Evolutionary conservation across 768 basidiomycete species (phyloP), one percentile per base, ranked within the genome.

Genomic region (Suillus weaverae): DNA sequence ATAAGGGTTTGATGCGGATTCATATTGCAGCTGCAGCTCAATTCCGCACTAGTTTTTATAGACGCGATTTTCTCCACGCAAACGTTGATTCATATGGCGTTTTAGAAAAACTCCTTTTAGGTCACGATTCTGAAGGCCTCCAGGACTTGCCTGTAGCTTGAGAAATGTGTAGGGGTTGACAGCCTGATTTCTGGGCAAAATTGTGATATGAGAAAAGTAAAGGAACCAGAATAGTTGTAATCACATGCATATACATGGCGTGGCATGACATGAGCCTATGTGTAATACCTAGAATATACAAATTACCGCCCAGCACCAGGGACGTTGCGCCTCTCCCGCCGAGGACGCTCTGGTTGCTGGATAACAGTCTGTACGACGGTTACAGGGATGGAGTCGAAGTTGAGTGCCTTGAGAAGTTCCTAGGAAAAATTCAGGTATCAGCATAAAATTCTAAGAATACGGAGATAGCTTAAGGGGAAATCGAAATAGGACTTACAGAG

Each of bases 321-420:
- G 14, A 94, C 93, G 70, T 78, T 87, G 74, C 91, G 85, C 74
- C 90, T 84, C 78, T 92, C 90, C 70, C 91, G 85, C 67, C 91
- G 84, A 33, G 84, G 86, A 68, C 92, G 89, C 74, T 93, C 91
- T 0, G 89, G 86, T 46, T 80, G 82, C 30, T 85, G 86, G 62
- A 88, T 78, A 50, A 90, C 83, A 66, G 89, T 89, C 43, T 74
- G 78, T 63, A 88, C 84, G 68, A 95, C 86, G 66, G 71, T 89
- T 78, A 94, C 91, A 61, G 84, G 76, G 79, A 99, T 89, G 26
- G 57, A 59, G 78, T 97, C 97, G 80, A 99, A 95, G 87, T 97
- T 97, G 78, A 99, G 88, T 39, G 90, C 81, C 67, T 87, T 85
- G 73, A 99, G 91, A 74, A 99, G 90, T 62, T 88, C 92, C 95